Evolutionary conservation across 2,329 filamentous ascomycete genomes (phyloP).

Genomic region (Claviceps pazoutovae): DNA sequence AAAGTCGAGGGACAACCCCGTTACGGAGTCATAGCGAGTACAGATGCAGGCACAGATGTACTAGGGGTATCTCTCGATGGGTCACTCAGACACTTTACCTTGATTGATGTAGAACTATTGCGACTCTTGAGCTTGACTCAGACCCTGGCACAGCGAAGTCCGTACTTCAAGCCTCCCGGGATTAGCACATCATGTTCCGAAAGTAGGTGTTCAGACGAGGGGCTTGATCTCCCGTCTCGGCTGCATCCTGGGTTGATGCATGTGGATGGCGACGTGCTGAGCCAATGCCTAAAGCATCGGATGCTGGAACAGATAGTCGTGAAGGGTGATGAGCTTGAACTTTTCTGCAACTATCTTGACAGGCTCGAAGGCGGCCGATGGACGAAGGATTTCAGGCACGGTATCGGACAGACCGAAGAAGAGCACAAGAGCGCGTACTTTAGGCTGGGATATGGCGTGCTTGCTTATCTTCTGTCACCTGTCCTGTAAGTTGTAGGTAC

Average conservation of each 20-base stretch:
- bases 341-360: slow-evolving; percentile 36
- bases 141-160: slow-evolving; percentile 42
- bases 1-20: slow-evolving; percentile 16
- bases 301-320: slow-evolving; percentile 29
- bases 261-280: slow-evolving; percentile 53
- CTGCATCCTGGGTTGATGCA: slow-evolving; percentile 39
- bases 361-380: slow-evolving; percentile 32
- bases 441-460: slow-evolving; percentile 36
- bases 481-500: slow-evolving; percentile 24
- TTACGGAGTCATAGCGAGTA: slow-evolving; percentile 30
- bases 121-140: slow-evolving; percentile 60
- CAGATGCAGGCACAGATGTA: slow-evolving; percentile 33
- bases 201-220: slow-evolving; percentile 12
- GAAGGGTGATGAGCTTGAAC: slow-evolving; percentile 17
- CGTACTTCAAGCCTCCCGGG: slow-evolving; percentile 28
- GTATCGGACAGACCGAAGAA: slow-evolving; percentile 8
- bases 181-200: not conserved
- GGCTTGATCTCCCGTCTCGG: slow-evolving; percentile 21
- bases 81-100: slow-evolving; percentile 52
- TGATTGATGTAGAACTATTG: slow-evolving; percentile 50
- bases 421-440: slow-evolving; percentile 24
- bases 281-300: slow-evolving; percentile 34
- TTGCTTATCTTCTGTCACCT: slow-evolving; percentile 39
- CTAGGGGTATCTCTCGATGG: slow-evolving; percentile 58
- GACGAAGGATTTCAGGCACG: slow-evolving; percentile 20